These are phyloP conservation scores for Panaeolus papilionaceus DNA, from an alignment of 768 basidiomycete genomes.

Conservation along the genomic window DNA sequence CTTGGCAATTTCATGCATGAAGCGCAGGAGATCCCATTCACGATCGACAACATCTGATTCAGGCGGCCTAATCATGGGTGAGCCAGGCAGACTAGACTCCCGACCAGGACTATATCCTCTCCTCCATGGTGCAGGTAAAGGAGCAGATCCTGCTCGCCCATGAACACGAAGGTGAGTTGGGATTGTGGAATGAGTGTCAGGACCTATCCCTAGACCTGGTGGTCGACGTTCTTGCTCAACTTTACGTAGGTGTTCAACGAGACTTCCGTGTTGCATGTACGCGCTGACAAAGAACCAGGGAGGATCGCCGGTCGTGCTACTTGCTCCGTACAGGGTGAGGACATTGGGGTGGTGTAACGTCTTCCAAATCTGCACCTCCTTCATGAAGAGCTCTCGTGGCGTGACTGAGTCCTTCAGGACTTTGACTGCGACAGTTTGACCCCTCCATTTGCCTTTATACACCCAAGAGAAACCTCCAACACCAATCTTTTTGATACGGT, in stretches of 20 bases:
- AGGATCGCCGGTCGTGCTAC: slow-evolving; percentile 64
- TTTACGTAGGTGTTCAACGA: slow-evolving; percentile 60
- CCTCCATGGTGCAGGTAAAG: neutral
- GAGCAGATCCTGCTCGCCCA: slow-evolving; percentile 7
- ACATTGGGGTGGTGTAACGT: slow-evolving; percentile 68
- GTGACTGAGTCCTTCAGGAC: slow-evolving; percentile 62
- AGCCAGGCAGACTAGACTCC: slow-evolving; percentile 14
- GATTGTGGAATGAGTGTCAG: slow-evolving; percentile 9
- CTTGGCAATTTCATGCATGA: slow-evolving; percentile 75
- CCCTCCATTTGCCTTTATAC: slow-evolving; percentile 73
- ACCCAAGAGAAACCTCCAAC: slow-evolving; percentile 77
- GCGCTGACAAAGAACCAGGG: slow-evolving; percentile 82
- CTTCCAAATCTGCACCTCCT: slow-evolving; percentile 75
- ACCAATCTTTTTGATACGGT: slow-evolving; percentile 67
- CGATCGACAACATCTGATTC: slow-evolving; percentile 30
- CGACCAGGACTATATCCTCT: slow-evolving; percentile 18
- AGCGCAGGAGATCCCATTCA: slow-evolving; percentile 55
- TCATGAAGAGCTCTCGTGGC: slow-evolving; percentile 65
- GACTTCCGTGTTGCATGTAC: slow-evolving; percentile 66
- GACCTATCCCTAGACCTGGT: slow-evolving; percentile 19
- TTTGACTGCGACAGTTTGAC: slow-evolving; percentile 69
- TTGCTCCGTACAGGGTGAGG: slow-evolving; percentile 75
- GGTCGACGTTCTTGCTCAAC: slow-evolving; percentile 31
- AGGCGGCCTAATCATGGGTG: neutral
- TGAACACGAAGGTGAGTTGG: slow-evolving; percentile 17